Conservation (phyloP, 768 basidiomycete species). For the Termitomyces sp. region DNA sequence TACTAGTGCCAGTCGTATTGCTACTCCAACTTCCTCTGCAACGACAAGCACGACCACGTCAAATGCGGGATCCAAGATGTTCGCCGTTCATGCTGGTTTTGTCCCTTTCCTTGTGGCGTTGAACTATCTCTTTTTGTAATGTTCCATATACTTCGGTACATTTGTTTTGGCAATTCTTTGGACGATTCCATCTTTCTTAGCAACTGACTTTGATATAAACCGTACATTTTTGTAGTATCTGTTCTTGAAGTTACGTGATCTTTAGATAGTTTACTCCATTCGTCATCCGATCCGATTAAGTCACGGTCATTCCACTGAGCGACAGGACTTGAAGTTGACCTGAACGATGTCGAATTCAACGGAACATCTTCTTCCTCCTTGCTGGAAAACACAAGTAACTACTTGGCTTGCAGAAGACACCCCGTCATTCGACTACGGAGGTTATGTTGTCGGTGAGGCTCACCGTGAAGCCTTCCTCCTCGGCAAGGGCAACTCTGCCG, state of each 20-base stretch:
- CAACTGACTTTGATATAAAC: not conserved
- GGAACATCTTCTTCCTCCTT: constrained; percentile 85
- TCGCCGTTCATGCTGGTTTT: constrained; percentile 23
- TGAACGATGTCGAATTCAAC: constrained; percentile 34
- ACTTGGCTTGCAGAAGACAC: constrained; percentile 91
- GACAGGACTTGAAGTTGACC: no score
- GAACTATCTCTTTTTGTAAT: constrained; percentile 16
- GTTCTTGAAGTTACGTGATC: not conserved
- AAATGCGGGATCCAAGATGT: constrained; percentile 5
- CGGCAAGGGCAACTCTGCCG: constrained; percentile 79
- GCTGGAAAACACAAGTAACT: constrained; percentile 82
- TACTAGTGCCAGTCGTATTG: not conserved
- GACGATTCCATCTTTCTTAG: not conserved
- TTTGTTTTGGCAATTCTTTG: not conserved
- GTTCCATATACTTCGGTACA: not conserved
- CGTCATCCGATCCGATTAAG: not conserved
- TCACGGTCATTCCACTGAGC: no score
- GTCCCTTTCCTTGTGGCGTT: constrained; percentile 27
- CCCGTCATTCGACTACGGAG: constrained; percentile 95
- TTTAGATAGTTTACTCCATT: not conserved
- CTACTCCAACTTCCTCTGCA: constrained; percentile 1
- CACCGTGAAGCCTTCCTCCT: constrained; percentile 83
- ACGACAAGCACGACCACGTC: not conserved
- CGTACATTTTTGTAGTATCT: not conserved
- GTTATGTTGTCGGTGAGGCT: constrained; percentile 93